Evolutionary conservation across 352 stramenopile genomes (phyloP), one percentile per base, ranked within the genome.

Genomic region (Phytophthora syringae): DNA sequence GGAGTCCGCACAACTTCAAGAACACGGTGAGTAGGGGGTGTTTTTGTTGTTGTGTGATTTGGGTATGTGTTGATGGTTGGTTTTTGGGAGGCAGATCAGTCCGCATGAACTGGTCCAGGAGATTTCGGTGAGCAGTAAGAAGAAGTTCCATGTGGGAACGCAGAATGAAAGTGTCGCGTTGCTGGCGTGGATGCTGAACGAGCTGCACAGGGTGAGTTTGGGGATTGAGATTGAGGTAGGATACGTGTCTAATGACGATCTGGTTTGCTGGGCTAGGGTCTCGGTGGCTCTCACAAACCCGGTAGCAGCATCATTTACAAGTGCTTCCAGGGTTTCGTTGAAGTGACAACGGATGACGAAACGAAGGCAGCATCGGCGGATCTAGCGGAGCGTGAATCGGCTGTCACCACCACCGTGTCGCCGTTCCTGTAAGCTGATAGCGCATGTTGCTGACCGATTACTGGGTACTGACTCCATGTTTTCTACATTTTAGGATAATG

Each of bases 1-100:
- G 98, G 98, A 98, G 88, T 43, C 82, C 94, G 6, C 87, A 98
- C 72, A 98, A 98, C 58, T 99, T 99, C 74, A 99, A 99, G 81
- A 97, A 94, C 63, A 97, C 90, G 65, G 94, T 99, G n/a, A 79
- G 93, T 49, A 10, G 13, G 11, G 47, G 22, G 5, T 51, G 15
- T 30, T 56, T n/a, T n/a, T n/a, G n/a, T n/a, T n/a, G n/a, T n/a
- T n/a, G n/a, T n/a, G n/a, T 37, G 21, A 24, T 39, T 72, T 60
- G 30, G 51, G 37, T 45, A 48, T 49, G 28, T 52, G 39, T 48
- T 42, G 36, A 15, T 11, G 64, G 27, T n/a, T 58, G 39, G 12
- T 27, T n/a, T n/a, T n/a, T n/a, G n/a, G n/a, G 12, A 4, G 53
- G 42, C 49, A 94, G 86, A 95, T 95, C 50, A 95, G 87, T 79